Conservation (phyloP, 257 asterid genomes). For the Forsythia suspensa region DNA sequence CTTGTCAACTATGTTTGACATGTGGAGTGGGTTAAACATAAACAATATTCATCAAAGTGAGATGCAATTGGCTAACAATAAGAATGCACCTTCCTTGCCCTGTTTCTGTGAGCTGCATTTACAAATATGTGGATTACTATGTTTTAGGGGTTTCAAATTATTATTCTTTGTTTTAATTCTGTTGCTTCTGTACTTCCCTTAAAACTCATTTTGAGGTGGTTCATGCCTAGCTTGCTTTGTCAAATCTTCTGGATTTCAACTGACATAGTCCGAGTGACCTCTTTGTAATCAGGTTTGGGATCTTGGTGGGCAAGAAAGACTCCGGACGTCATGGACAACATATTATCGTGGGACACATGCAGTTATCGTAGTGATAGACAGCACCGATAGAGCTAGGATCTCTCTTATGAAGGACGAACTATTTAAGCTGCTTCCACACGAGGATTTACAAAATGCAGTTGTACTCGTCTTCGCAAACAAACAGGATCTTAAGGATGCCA, state of each 20-base stretch:
- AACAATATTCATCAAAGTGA: not conserved
- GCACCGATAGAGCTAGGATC: slow-evolving; percentile 93
- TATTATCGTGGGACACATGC: slow-evolving; percentile 97
- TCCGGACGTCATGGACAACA: slow-evolving; percentile 92
- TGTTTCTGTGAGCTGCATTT: not conserved
- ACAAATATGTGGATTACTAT: not conserved
- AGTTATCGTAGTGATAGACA: slow-evolving; percentile 83
- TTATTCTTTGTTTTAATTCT: not conserved
- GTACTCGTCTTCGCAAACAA: slow-evolving; percentile 91
- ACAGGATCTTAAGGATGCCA: slow-evolving; percentile 97
- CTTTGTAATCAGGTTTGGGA: slow-evolving; percentile 73
- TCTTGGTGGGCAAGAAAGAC: slow-evolving; percentile 97
- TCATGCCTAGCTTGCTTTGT: not conserved
- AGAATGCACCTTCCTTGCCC: not conserved
- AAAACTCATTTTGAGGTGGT: not conserved
- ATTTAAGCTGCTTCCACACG: slow-evolving; percentile 81
- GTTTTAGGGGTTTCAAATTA: not conserved
- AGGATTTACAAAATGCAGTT: slow-evolving; percentile 79
- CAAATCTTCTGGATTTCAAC: not conserved
- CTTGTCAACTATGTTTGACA: not conserved
- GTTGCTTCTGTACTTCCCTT: no score
- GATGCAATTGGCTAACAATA: not conserved
- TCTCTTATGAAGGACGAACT: slow-evolving; percentile 89
- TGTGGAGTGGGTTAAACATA: not conserved
- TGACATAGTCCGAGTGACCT: not conserved